Base-by-base conservation (phyloP, 768 basidiomycete genomes). In the Trametes gibbosa region DNA sequence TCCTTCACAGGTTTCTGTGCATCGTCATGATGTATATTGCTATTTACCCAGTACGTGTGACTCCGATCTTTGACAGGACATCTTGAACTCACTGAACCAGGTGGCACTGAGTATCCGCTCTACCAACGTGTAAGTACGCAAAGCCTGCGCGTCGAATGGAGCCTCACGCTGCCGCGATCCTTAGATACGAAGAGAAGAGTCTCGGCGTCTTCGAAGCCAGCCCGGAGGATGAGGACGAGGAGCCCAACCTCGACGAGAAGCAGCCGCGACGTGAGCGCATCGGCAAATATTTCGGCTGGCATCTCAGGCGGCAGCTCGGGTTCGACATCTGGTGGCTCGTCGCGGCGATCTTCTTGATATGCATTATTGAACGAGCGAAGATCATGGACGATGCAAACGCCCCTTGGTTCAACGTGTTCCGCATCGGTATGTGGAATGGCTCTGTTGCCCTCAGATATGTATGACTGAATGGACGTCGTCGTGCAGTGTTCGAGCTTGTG, bases 311-410 rank as follows among this genome's bases (percentile, higher is more conserved):
- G 40, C 90, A 93, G 67, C 74, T 92, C 56, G 75, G 74, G 60
- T 81, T 79, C 78, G 89, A 91, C 68, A 85, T 90, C 50, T 91
- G 90, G 90, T 90, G 88, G 89, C 78, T 92, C 8, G 85, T 83
- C 0, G 83, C 84, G 71, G 88, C 81, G 1, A 78, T 93, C 2
- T 89, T 89, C 73, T 65, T 87, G 14, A 76, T 92, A 42, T 83
- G 86, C 46, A 85, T 92, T 54, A 81, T 90, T 39, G 90, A 91
- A 73, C 77, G 82, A 4, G 80, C 76, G 9, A 78, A 80, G 42
- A 70, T 89, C 43, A 75, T 83, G 70, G 77, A 88, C 52, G 73
- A 78, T 17, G 74, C 73, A 5, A 81, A 82, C 62, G 78, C 80
- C 0, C 62, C 65, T 34, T 88, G 84, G 82, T 87, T 91, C 70